phyloP scores from a whole-genome alignment of 305 asterid species.

The Ilex paraguariensis region DNA sequence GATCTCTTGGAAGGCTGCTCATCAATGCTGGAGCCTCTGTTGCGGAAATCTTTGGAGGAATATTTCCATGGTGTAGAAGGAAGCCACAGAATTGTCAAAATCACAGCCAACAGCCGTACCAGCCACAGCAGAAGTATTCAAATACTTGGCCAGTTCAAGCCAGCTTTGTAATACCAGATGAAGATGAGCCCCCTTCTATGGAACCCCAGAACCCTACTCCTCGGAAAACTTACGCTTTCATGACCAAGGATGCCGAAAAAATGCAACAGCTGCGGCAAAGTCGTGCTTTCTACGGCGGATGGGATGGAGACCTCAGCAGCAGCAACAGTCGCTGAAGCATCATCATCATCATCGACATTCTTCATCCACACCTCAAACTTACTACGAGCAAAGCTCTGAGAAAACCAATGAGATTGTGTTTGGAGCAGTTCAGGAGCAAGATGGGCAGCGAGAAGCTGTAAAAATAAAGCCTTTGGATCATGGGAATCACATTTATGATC shows the following conservation, averaged over 20 bases:
- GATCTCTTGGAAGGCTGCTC: conserved; percentile 55
- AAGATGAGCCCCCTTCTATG: conserved; percentile 75
- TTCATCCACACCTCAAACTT: conserved; percentile 61
- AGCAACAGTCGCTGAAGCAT: conserved; percentile 52
- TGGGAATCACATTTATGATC: conserved; percentile 34
- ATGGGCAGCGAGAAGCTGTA: conserved; percentile 27
- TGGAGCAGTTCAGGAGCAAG: conserved; percentile 85
- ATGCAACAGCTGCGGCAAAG: conserved; percentile 85
- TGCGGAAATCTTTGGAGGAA: conserved; percentile 60
- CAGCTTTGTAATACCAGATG: conserved; percentile 70
- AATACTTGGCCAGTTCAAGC: conserved; percentile 73
- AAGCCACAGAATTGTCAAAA: conserved; percentile 30
- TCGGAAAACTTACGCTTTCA: conserved; percentile 86
- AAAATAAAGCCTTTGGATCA: conserved; percentile 72
- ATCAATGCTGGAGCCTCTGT: conserved; percentile 64
- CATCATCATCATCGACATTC: conserved; percentile 60
- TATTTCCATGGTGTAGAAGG: conserved; percentile 61
- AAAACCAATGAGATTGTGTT: conserved; percentile 67
- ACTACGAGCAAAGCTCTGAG: conserved; percentile 57
- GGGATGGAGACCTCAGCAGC: conserved; percentile 56
- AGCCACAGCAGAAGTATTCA: conserved; percentile 44
- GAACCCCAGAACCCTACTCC: conserved; percentile 84
- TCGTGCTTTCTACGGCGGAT: conserved; percentile 66
- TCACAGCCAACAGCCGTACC: conserved; percentile 32
- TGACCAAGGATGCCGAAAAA: conserved; percentile 80